Evolutionary conservation across 2,329 filamentous ascomycete genomes (phyloP).

Genomic region (Hypoxylon rubiginosum): DNA sequence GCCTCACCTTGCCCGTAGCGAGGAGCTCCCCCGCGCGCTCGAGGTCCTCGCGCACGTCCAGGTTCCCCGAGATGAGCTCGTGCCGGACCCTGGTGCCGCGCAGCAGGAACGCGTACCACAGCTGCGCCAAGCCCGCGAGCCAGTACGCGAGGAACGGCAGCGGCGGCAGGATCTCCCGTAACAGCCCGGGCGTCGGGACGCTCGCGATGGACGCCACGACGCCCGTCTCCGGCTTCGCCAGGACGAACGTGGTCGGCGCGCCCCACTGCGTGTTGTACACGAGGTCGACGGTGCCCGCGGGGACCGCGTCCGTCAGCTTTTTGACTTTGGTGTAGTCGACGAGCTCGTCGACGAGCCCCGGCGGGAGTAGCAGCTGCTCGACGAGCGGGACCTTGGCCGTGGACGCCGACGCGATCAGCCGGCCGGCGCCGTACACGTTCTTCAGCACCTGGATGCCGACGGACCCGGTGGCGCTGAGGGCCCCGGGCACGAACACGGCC

Average conservation of each 20-base stretch:
- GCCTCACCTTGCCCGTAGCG: constrained; percentile 58
- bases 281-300: constrained; percentile 62
- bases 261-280: constrained; percentile 63
- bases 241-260: constrained; percentile 56
- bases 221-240: constrained; percentile 56
- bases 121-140: constrained; percentile 54
- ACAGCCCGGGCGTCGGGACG: constrained; percentile 51
- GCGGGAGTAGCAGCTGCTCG: constrained; percentile 55
- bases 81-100: constrained; percentile 61
- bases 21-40: constrained; percentile 58
- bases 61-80: constrained; percentile 61
- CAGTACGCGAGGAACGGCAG: constrained; percentile 57
- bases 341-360: constrained; percentile 63
- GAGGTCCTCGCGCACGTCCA: constrained; percentile 57
- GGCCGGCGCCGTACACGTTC: constrained; percentile 61
- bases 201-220: constrained; percentile 59
- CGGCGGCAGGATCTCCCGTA: constrained; percentile 51
- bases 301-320: constrained; percentile 55
- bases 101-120: constrained; percentile 59
- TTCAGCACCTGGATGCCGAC: constrained; percentile 64
- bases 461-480: constrained; percentile 62
- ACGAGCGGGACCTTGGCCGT: constrained; percentile 64
- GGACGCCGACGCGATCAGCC: constrained; percentile 66
- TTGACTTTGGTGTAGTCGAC: constrained; percentile 63
- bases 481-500: constrained; percentile 66